Base-by-base conservation (phyloP, 306 rosid species). In the Inga oerstediana region DNA sequence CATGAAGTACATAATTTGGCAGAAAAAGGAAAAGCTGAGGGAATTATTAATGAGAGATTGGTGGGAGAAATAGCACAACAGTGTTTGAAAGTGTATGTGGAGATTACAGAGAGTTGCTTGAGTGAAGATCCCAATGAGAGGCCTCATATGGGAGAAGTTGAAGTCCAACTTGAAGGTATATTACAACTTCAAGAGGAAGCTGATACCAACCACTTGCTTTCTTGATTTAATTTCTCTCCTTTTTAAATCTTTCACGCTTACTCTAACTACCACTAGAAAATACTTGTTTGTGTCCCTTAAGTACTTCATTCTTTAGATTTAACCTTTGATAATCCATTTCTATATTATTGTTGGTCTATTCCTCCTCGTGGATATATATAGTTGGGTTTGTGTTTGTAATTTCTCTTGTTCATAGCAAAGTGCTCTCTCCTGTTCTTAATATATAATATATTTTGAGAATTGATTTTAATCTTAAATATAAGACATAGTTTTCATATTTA, bases 21-120 rank as follows among this genome's bases (percentile, higher is more conserved):
- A 10, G 17, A 35, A 37, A 72, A 9, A 15, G 71, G 80, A 37
- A 37, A 72, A 1, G 52, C 39, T 16, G n/a, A 34, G 14, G 43
- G 68, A 44, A 72, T 75, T 20, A 76, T 86, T 27, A 85, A 86
- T 75, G 82, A 80, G 7, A 58, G 10, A 27, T 48, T 89, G 37
- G 24, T 1, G 70, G 87, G 89, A 68, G 73, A 77, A 46, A 77
- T 68, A 35, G 73, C 4, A 5, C 0, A 0, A 17, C 27, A 37
- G 46, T 68, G 73, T 8, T 68, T 24, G 71, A 11, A 32, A 32
- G 32, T 65, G 71, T 65, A 65, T 14, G 3, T 65, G 27, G 73
- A 15, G 27, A 68, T 68, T 8, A 10, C 12, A 34, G 46, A 17
- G 46, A 68, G 73, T 8, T 35, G 72, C 22, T 37, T 35, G 43